A percentile compares a stretch with the other conserved stretches of the same genome.
These are phyloP conservation scores for Gardenia jasminoides DNA, from an alignment of 257 asterid genomes.

Conservation along the genomic window DNA sequence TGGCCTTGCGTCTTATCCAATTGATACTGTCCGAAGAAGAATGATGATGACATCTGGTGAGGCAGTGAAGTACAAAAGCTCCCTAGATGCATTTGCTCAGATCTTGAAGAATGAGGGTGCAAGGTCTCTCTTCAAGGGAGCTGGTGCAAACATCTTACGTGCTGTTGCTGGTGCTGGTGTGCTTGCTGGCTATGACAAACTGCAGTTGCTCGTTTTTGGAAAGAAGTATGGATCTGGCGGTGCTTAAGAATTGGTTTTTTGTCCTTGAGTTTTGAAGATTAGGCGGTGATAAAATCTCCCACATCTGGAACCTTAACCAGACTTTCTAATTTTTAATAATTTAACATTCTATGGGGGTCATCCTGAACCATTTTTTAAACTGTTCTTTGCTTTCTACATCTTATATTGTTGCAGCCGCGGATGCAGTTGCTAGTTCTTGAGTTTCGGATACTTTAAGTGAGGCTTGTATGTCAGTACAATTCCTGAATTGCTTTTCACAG, in stretches of 20 bases:
- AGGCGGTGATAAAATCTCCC: not conserved
- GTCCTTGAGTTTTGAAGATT: not conserved
- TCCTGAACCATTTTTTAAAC: not conserved
- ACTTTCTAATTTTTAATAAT: slow-evolving; percentile 17
- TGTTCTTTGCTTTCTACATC: not conserved
- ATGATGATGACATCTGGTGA: slow-evolving; percentile 94
- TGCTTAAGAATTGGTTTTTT: slow-evolving; percentile 22
- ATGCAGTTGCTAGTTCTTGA: slow-evolving; percentile 17
- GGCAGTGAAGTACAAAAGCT: slow-evolving; percentile 65
- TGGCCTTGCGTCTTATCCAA: slow-evolving; percentile 73
- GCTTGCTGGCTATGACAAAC: slow-evolving; percentile 68
- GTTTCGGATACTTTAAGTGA: slow-evolving; percentile 6
- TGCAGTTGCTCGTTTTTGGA: slow-evolving; percentile 61
- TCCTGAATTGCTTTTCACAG: slow-evolving; percentile 3
- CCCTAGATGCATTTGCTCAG: slow-evolving; percentile 60
- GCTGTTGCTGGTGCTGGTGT: slow-evolving; percentile 87
- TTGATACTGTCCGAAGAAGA: slow-evolving; percentile 76
- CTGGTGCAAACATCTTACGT: slow-evolving; percentile 75
- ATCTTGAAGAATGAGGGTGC: slow-evolving; percentile 65
- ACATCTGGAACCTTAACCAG: slow-evolving; percentile 4
- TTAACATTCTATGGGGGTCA: not conserved
- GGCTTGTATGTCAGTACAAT: not conserved
- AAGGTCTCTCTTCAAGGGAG: slow-evolving; percentile 72
- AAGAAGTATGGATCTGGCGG: slow-evolving; percentile 77
- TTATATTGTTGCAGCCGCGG: slow-evolving; percentile 4